phyloP scores from a whole-genome alignment of 75 land plant genomes.

The Larix kaempferi region DNA sequence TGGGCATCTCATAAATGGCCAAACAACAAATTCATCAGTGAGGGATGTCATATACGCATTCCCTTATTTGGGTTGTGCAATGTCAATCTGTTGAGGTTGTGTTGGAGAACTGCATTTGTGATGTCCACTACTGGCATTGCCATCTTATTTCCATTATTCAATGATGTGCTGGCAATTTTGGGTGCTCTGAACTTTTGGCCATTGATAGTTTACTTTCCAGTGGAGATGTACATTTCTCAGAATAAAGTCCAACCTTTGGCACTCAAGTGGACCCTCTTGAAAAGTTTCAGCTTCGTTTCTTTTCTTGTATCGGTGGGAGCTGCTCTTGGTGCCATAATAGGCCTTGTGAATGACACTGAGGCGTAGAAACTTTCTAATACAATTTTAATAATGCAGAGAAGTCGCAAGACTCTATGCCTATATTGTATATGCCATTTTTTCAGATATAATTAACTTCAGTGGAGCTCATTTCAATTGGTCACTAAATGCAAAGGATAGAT shows the following conservation, averaged over 20 bases:
- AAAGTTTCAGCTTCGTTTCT: slow-evolving; percentile 48
- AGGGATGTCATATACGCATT: background rate
- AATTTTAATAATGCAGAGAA: too few relatives aligned
- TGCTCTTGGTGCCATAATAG: slow-evolving; percentile 47
- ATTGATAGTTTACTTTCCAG: slow-evolving; percentile 40
- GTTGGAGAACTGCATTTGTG: slow-evolving; percentile 39
- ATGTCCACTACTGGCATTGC: slow-evolving; percentile 32
- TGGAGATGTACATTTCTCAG: slow-evolving; percentile 50
- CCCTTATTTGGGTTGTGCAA: slow-evolving; percentile 7
- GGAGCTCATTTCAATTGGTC: too few relatives aligned
- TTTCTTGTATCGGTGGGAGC: slow-evolving; percentile 64
- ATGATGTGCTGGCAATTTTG: slow-evolving; percentile 35
- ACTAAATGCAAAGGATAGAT: too few relatives aligned
- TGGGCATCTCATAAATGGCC: slow-evolving; percentile 10
- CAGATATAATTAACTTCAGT: too few relatives aligned
- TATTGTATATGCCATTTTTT: too few relatives aligned
- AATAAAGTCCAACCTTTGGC: slow-evolving; percentile 44
- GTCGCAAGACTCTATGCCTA: too few relatives aligned
- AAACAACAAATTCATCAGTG: background rate
- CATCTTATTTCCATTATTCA: slow-evolving; percentile 42
- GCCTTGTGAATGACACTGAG: slow-evolving; percentile 12
- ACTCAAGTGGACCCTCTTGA: slow-evolving; percentile 39
- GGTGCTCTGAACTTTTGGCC: slow-evolving; percentile 55
- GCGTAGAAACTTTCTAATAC: too few relatives aligned
- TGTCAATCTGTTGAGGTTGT: slow-evolving; percentile 27